Evolutionary conservation across 2,329 filamentous ascomycete species (phyloP), one percentile per base, ranked within the genome.

Genomic region (Knufia petricola): DNA sequence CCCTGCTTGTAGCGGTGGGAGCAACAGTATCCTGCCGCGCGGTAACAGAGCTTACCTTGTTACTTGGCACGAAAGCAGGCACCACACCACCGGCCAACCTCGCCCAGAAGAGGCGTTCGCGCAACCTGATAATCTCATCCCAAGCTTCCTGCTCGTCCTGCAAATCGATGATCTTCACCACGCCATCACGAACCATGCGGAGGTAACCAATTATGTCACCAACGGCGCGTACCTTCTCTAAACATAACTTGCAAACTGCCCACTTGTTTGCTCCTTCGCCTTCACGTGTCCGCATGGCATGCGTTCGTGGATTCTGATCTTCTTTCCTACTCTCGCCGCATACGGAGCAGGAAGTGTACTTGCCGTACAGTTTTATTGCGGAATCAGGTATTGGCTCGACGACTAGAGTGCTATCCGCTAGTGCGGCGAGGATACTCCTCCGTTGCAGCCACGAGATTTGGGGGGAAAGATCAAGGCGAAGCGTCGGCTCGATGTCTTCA

Each of bases 21-120:
- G 30, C 52, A 39, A 13, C 31, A 3, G 34, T 41, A 39, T 52
- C 49, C 17, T 50, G 47, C n/a, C 32, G 31, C 39, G 45, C 52
- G 9, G 53, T 50, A 2, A 53, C 46, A 3, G 55, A 53, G 3
- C 50, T 53, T 13, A 53, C 37, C 31, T 57, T 58, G 28, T 48
- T 52, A 17, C 51, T 53, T 15, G 55, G 55, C 17, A 70, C 55
- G 44, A 71, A 70, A 10, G 77, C 72, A 1, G 90, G 92, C 10
- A 96, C 70, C 1, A 98, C 87, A 12, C 92, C 92, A 23, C 89
- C 92, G 21, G 90, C 90, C 46, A 98, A 80, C 48, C 92, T 79
- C 44, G 86, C 81, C 92, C 92, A 98, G 64, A 98, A 98, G 85
- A 98, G 95, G 58, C 90, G 82, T 64, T 98, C 92, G 44, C 92